Conservation (phyloP, 257 asterid genomes). For the Solanum pinnatisectum region DNA sequence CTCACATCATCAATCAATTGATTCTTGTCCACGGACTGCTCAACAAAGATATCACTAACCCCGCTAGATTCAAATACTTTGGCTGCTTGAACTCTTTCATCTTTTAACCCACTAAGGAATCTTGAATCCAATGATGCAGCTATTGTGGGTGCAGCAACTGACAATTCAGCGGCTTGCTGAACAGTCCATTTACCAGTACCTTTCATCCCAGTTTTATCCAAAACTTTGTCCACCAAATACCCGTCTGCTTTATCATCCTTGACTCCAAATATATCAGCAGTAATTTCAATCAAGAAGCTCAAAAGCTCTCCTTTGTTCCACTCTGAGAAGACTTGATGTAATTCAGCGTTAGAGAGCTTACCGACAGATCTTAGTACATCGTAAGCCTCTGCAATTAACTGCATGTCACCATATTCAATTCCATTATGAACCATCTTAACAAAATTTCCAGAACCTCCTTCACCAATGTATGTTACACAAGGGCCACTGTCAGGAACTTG, state of each 20-base stretch:
- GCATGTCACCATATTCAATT: slow-evolving; percentile 97
- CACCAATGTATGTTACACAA: slow-evolving; percentile 82
- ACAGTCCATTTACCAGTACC: slow-evolving; percentile 98
- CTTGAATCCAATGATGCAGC: slow-evolving; percentile 92
- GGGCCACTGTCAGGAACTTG: slow-evolving; percentile 97
- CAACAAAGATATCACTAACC: slow-evolving; percentile 39
- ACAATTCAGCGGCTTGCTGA: slow-evolving; percentile 94
- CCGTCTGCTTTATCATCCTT: slow-evolving; percentile 89
- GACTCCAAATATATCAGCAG: slow-evolving; percentile 84
- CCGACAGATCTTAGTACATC: slow-evolving; percentile 89
- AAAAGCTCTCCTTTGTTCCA: slow-evolving; percentile 93
- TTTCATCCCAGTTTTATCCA: slow-evolving; percentile 98
- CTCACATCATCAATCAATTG: slow-evolving; percentile 72
- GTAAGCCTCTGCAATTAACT: slow-evolving; percentile 84
- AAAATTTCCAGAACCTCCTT: slow-evolving; percentile 89
- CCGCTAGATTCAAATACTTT: slow-evolving; percentile 71
- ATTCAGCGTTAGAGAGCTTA: slow-evolving; percentile 75
- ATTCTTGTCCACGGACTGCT: slow-evolving; percentile 58
- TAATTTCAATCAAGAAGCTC: slow-evolving; percentile 92
- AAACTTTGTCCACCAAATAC: slow-evolving; percentile 75
- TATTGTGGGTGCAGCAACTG: slow-evolving; percentile 90
- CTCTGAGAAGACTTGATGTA: slow-evolving; percentile 53
- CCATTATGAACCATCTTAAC: slow-evolving; percentile 97
- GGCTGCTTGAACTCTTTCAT: slow-evolving; percentile 78
- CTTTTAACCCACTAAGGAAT: slow-evolving; percentile 90